Evolutionary conservation across 495 filamentous ascomycete species (phyloP), one percentile per base, ranked within the genome.

Genomic region (Durotheca rogersii): DNA sequence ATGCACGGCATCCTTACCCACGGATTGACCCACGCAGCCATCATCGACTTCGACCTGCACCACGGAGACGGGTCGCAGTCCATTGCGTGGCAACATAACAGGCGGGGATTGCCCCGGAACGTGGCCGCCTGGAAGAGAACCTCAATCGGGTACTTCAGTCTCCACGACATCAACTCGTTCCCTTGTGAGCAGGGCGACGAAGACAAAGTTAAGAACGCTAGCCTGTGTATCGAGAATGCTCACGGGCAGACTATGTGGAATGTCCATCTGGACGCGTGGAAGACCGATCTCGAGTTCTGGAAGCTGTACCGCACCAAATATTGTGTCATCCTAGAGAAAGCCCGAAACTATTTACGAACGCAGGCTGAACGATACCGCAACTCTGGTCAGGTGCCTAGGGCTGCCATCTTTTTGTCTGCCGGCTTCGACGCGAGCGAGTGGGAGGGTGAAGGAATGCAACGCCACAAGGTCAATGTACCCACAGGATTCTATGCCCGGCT

Each of bases 161-260:
- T 97, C 32, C 93, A 98, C 65, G 93, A 98, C 65, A 96, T 98
- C 69, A 96, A 97, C 69, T 95, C 89, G 6, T 98, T 89, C 61
- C 93, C 93, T 0, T 98, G 93, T 65, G 93, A 97, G 62, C 75
- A 72, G 54, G 94, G 91, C 21, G 90, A 95, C 33, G 80, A 83
- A 30, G 88, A 92, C 6, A 96, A 96, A 64, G 81, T 97, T 39
- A 86, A 83, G 62, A 92, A 89, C 56, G 93, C 93, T 0, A 95
- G 89, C 65, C 64, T 96, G 14, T 96, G 94, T 60, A 80, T 98
- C 41, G 91, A 96, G 40, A 88, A 88, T 48, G 88, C 91, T 1
- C 91, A 96, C 63, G 84, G 86, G 6, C 93, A 97, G 65, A 89
- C 81, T 17, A 84, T 97, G 33, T 96, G 92, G 87, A 98, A 98